phyloP scores from a whole-genome alignment of 306 rosid species.

The Castanopsis chinensis region DNA sequence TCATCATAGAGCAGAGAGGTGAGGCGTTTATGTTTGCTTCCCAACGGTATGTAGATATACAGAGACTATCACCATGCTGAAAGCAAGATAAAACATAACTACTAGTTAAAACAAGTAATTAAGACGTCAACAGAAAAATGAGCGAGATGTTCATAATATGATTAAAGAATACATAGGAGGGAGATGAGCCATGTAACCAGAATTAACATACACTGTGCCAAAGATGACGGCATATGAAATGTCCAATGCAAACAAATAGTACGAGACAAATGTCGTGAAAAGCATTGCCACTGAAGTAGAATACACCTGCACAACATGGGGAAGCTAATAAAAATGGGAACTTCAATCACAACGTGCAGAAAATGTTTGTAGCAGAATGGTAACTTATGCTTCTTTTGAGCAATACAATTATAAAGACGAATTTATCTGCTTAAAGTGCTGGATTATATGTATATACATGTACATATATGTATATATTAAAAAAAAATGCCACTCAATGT shows the following conservation, averaged over 20 bases:
- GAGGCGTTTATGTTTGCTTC: too few relatives aligned
- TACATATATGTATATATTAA: too few relatives aligned
- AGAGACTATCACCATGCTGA: too few relatives aligned
- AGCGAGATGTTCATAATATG: background rate
- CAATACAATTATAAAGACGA: background rate
- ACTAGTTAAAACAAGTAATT: too few relatives aligned
- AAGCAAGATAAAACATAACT: too few relatives aligned
- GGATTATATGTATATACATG: too few relatives aligned
- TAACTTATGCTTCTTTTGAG: background rate
- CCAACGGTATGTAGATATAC: too few relatives aligned
- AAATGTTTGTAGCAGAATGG: background rate
- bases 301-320: constrained; percentile 60
- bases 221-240: constrained; percentile 93
- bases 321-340: constrained; percentile 25
- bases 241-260: constrained; percentile 83
- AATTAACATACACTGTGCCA: constrained; percentile 76
- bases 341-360: constrained; percentile 4
- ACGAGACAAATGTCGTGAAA: constrained; percentile 91
- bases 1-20: too few relatives aligned
- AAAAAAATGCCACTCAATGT: too few relatives aligned
- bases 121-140: background rate
- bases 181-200: constrained; percentile 9
- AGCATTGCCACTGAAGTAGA: constrained; percentile 98
- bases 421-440: background rate
- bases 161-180: background rate